Conservation (phyloP, 208 protist genomes). For the Leishmania arabica region DNA sequence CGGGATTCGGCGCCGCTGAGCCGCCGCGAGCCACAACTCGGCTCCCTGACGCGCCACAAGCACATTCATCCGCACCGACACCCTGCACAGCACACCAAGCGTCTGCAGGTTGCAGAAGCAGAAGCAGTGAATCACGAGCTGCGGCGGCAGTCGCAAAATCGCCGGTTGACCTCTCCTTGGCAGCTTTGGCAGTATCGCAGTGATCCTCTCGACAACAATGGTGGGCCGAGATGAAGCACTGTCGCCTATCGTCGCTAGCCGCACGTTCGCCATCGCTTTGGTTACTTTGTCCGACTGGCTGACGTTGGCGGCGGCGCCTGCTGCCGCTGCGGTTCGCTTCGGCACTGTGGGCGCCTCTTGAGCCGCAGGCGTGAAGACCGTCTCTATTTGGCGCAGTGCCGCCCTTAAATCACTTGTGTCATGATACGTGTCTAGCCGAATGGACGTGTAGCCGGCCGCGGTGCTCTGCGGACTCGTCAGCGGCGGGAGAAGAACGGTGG, state of each 20-base stretch:
- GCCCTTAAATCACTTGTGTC: slow-evolving; percentile 35
- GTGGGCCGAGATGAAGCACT: neutral
- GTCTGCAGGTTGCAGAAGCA: slow-evolving; percentile 29
- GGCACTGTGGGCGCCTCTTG: neutral
- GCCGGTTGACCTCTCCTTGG: neutral
- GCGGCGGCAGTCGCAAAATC: slow-evolving; percentile 17
- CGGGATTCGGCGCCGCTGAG: slow-evolving; percentile 19
- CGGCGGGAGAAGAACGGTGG: slow-evolving; percentile 9
- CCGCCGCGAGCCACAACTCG: slow-evolving; percentile 26
- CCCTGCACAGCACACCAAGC: slow-evolving; percentile 27
- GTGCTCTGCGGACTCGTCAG: neutral
- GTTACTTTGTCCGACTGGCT: neutral
- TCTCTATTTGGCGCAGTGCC: slow-evolving; percentile 27
- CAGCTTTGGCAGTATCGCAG: no score
- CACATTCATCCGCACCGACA: slow-evolving; percentile 32
- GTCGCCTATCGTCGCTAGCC: neutral
- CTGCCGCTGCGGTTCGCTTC: neutral
- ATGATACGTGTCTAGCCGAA: slow-evolving; percentile 32
- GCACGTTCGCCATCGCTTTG: neutral
- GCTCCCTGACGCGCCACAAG: slow-evolving; percentile 25
- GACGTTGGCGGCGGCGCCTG: neutral
- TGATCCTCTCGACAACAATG: slow-evolving; percentile 7
- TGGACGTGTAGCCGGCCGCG: slow-evolving; percentile 4
- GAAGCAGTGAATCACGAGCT: slow-evolving; percentile 29
- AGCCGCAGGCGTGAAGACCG: slow-evolving; percentile 9